Evolutionary conservation across 2,329 filamentous ascomycete species (phyloP).

Genomic region (Saccharata proteae): DNA sequence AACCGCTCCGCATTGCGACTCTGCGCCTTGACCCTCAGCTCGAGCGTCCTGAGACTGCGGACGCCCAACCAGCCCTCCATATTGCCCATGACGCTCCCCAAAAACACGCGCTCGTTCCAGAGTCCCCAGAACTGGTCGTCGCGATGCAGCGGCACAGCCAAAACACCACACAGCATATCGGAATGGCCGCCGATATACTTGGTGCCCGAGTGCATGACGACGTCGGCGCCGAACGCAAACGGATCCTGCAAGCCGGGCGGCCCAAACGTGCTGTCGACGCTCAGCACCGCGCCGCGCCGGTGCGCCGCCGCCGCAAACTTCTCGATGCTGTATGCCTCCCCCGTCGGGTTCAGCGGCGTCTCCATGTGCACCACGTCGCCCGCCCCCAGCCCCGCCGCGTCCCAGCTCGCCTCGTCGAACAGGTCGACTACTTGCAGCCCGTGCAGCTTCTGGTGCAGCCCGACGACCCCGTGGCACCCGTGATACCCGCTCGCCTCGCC

Average conservation of each 20-base stretch:
- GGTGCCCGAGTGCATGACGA: conserved; percentile 85
- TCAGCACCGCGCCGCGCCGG: conserved; percentile 58
- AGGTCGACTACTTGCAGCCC: conserved; percentile 62
- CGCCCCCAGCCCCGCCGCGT: conserved; percentile 50
- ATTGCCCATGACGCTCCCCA: conserved; percentile 78
- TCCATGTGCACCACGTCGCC: conserved; percentile 88
- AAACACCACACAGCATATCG: conserved; percentile 80
- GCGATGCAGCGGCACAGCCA: conserved; percentile 42
- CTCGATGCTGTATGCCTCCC: conserved; percentile 63
- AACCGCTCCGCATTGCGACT: conserved; percentile 56
- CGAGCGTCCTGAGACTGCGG: conserved; percentile 72
- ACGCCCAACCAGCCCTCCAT: conserved; percentile 89
- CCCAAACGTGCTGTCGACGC: conserved; percentile 84
- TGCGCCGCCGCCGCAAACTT: conserved; percentile 63
- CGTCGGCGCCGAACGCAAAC: conserved; percentile 67
- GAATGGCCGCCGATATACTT: conserved; percentile 96
- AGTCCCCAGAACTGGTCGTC: conserved; percentile 35
- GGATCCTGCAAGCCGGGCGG: conserved; percentile 84
- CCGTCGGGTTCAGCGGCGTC: conserved; percentile 85
- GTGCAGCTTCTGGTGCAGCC: conserved; percentile 60
- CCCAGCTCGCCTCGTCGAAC: conserved; percentile 42
- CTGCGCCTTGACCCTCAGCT: conserved; percentile 69
- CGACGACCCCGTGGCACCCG: conserved; percentile 79
- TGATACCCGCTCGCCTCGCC: conserved; percentile 66
- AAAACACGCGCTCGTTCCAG: conserved; percentile 55